Evolutionary conservation across 345 rosid genomes (phyloP).

Genomic region (Stellera chamaejasme): DNA sequence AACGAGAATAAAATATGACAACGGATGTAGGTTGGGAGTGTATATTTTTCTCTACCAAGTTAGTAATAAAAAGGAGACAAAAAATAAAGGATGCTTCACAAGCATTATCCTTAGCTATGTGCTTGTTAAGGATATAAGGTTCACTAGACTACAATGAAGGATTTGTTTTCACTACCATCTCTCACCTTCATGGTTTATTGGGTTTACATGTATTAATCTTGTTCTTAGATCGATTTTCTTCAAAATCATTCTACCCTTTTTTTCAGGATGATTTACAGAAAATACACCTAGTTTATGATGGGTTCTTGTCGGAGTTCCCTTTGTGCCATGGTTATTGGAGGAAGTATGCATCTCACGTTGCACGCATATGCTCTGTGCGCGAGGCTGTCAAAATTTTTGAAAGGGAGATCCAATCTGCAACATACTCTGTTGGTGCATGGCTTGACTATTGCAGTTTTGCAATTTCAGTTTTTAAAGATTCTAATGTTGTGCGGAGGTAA

Average conservation of each 20-base stretch:
- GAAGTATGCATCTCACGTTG: conserved; percentile 62
- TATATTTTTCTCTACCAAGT: too few relatives aligned
- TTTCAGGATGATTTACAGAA: conserved; percentile 63
- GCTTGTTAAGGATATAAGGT: too few relatives aligned
- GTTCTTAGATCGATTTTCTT: too few relatives aligned
- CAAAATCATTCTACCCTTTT: neutral
- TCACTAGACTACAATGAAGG: too few relatives aligned
- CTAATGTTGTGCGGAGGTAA: conserved; percentile 68
- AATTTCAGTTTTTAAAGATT: conserved; percentile 53
- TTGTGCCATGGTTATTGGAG: conserved; percentile 88
- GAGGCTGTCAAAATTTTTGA: conserved; percentile 67
- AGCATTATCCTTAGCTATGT: too few relatives aligned
- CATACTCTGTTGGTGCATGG: conserved; percentile 73
- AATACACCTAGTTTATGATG: conserved; percentile 55
- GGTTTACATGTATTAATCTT: too few relatives aligned
- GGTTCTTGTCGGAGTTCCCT: conserved; percentile 75
- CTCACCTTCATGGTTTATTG: too few relatives aligned
- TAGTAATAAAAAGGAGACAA: too few relatives aligned
- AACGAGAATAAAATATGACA: too few relatives aligned
- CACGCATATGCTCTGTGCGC: conserved; percentile 40
- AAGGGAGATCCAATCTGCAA: conserved; percentile 56
- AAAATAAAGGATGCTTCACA: too few relatives aligned
- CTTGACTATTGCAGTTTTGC: conserved; percentile 61
- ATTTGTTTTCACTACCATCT: too few relatives aligned
- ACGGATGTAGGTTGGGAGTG: too few relatives aligned